Conservation (phyloP, 2,329 filamentous ascomycete species). For the Colletotrichum melonis region DNA sequence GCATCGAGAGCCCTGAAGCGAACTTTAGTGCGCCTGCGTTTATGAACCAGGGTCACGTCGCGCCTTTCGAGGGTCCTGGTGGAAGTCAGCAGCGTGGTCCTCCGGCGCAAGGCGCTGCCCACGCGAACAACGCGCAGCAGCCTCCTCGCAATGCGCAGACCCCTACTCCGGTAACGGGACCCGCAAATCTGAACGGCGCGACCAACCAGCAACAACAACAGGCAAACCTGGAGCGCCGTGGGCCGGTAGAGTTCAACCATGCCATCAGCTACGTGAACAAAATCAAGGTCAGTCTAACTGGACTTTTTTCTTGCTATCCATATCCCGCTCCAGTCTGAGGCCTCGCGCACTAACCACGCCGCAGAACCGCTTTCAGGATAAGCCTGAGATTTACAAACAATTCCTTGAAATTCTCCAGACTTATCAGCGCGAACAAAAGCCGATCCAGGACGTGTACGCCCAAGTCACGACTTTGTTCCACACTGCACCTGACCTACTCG, state of each 20-base stretch:
- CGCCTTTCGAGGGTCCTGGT: conserved; percentile 44
- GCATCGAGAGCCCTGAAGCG: conserved; percentile 71
- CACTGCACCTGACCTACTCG: conserved; percentile 90
- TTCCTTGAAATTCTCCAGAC: conserved; percentile 98
- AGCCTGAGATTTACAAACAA: conserved; percentile 99
- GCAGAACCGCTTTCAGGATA: conserved; percentile 94
- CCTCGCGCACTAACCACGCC: conserved; percentile 33
- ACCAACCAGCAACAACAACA: conserved; percentile 58
- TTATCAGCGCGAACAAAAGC: conserved; percentile 97
- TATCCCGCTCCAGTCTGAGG: background rate
- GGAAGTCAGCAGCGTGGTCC: conserved; percentile 47
- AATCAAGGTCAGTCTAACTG: conserved; percentile 81
- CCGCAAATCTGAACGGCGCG: conserved; percentile 71
- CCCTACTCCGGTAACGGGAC: conserved; percentile 66
- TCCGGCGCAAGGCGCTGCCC: conserved; percentile 44
- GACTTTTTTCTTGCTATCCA: background rate
- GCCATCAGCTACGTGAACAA: conserved; percentile 99
- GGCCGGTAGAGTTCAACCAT: conserved; percentile 98
- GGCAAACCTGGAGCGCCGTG: conserved; percentile 82
- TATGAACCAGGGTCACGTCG: conserved; percentile 46
- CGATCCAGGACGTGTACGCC: conserved; percentile 97
- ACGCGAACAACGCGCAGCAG: conserved; percentile 56
- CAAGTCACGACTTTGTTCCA: conserved; percentile 96
- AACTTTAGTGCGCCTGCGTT: conserved; percentile 68
- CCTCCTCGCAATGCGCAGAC: conserved; percentile 67